Evolutionary conservation across 768 basidiomycete species (phyloP).

Genomic region (Russula sp.): DNA sequence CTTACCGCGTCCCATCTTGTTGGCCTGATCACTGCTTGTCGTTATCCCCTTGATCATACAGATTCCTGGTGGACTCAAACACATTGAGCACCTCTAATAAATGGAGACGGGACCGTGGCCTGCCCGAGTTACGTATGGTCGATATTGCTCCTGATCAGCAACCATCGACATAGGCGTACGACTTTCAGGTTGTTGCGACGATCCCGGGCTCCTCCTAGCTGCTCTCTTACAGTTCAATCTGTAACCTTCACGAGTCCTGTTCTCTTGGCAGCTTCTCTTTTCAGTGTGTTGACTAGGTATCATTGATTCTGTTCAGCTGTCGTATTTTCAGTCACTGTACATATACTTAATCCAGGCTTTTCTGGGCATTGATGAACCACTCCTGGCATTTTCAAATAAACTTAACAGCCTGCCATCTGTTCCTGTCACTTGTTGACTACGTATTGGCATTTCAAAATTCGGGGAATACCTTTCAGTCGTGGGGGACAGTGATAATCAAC

Average conservation of each 20-base stretch:
- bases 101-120: slow-evolving; percentile 84
- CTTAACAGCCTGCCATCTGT: not conserved
- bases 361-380: not conserved
- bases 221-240: not conserved
- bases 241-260: not conserved
- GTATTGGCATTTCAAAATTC: not conserved
- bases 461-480: not conserved
- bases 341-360: slow-evolving; percentile 8
- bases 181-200: not conserved
- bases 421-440: not conserved
- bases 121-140: slow-evolving; percentile 54
- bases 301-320: slow-evolving; percentile 5
- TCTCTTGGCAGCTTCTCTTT: not conserved
- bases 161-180: slow-evolving; percentile 1
- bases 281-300: slow-evolving; percentile 1
- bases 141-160: slow-evolving; percentile 37
- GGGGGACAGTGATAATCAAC: not conserved
- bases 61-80: slow-evolving; percentile 70
- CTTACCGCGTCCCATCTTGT: not conserved
- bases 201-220: not conserved
- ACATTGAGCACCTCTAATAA: slow-evolving; percentile 69
- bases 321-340: slow-evolving; percentile 6
- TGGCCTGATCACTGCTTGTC: not conserved
- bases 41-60: slow-evolving; percentile 27
- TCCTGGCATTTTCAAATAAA: not conserved